Evolutionary conservation across 2,329 filamentous ascomycete species (phyloP), one percentile per base, ranked within the genome.

Genomic region (Sphaceloma murrayae): DNA sequence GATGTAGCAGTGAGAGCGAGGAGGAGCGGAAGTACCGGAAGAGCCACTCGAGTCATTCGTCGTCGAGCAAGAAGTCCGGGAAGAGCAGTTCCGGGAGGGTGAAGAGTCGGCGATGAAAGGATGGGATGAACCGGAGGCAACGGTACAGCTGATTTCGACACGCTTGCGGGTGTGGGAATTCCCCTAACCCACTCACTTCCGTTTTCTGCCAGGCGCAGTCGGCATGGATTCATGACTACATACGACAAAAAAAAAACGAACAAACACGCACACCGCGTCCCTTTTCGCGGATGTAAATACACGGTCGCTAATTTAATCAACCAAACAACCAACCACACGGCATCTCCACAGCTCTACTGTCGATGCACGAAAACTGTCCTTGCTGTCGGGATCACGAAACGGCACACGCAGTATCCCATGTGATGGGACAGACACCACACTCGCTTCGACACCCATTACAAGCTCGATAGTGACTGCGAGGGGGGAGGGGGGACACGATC

Each of bases 1-100:
- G 70, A 43, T 75, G 77, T 46, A 85, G 80, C 72, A 27, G 24
- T 55, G 80, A 80, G 54, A 64, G 57, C 31, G 79, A 81, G 51
- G 76, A 79, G 56, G 75, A 75, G 52, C 66, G 22, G 11, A 21
- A 34, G 27, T 32, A 49, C 13, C n/a, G 31, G 42, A 45, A 45
- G 42, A 36, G 31, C n/a, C n/a, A n/a, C n/a, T n/a, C n/a, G n/a
- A n/a, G n/a, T n/a, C n/a, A n/a, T n/a, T n/a, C n/a, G n/a, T n/a
- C n/a, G n/a, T n/a, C n/a, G n/a, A 44, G 40, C 17, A 44, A 30
- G 9, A 31, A 30, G 27, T 17, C 32, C 13, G 11, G 17, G 2
- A 33, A 27, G 4, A 34, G 29, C 19, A 45, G 31, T 24, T 21
- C 31, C 18, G 11, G 24, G 24, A 6, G 11, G 6, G 24, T 6